phyloP scores from a whole-genome alignment of 192 early-diverging fungal genomes.

The Gigaspora rosea region DNA sequence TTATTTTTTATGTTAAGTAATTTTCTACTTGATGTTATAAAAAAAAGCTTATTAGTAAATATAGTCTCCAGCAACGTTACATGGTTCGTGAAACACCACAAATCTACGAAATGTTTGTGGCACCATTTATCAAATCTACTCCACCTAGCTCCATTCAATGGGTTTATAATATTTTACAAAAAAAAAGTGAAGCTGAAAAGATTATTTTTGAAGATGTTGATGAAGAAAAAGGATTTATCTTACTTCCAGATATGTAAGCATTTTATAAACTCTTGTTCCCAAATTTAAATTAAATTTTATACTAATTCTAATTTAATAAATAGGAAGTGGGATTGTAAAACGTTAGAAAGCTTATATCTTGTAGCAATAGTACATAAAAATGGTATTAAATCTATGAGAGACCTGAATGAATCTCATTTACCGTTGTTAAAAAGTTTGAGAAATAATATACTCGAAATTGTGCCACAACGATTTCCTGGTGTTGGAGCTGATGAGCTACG shows the following conservation, averaged over 20 bases:
- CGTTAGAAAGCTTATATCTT: slow-evolving; percentile 65
- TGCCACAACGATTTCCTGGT: slow-evolving; percentile 45
- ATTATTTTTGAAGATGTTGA: slow-evolving; percentile 64
- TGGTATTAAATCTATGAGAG: slow-evolving; percentile 64
- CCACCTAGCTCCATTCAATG: slow-evolving; percentile 66
- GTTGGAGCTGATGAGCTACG: slow-evolving; percentile 62
- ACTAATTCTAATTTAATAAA: not conserved
- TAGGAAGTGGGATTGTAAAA: slow-evolving; percentile 74
- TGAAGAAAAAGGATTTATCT: slow-evolving; percentile 65
- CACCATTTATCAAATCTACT: slow-evolving; percentile 64
- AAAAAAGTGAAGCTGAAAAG: slow-evolving; percentile 63
- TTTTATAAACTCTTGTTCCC: not conserved
- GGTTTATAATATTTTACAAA: slow-evolving; percentile 77
- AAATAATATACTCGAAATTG: slow-evolving; percentile 47
- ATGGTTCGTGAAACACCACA: slow-evolving; percentile 67
- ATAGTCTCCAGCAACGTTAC: slow-evolving; percentile 60
- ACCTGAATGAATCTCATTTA: slow-evolving; percentile 59
- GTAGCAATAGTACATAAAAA: slow-evolving; percentile 58
- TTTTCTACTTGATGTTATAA: too few relatives aligned
- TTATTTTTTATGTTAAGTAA: too few relatives aligned
- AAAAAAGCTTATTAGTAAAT: slow-evolving; percentile 67
- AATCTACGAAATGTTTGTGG: slow-evolving; percentile 53
- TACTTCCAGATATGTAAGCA: slow-evolving; percentile 72
- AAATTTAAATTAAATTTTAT: too few relatives aligned
- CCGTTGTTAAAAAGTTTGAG: slow-evolving; percentile 65